Evolutionary conservation across 2,329 filamentous ascomycete genomes (phyloP), one percentile per base, ranked within the genome.

Genomic region (Diaporthe vaccinii): DNA sequence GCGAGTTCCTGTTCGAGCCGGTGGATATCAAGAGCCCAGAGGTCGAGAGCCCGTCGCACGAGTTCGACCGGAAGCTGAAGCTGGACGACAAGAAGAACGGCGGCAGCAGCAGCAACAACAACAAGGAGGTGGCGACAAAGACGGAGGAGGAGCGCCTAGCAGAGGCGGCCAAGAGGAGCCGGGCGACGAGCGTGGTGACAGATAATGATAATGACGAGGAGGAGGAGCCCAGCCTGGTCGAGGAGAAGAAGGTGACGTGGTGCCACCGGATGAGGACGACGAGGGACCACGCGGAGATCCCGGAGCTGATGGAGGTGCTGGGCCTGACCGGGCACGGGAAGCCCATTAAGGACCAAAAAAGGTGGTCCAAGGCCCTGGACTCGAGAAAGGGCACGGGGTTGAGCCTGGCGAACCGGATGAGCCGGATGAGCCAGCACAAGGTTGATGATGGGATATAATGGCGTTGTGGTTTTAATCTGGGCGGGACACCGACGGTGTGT

Each of bases 241-340:
- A 90, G 80, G 86, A 90, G 80, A 93, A 93, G 84, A 86, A 85
- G 73, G 89, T 94, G 39, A 92, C 90, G 1, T 97, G 95, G 94
- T 95, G 93, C 79, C 94, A 96, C 84, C 88, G 94, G 39, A 97
- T 97, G 94, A 88, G 87, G 81, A 94, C 91, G 74, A 96, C 94
- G 17, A 86, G 94, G 67, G 94, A 96, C 78, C 95, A 97, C 81
- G 89, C 90, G 1, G 94, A 95, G 85, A 86, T 96, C 1, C 87
- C 88, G 0, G 92, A 92, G 82, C 79, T 95, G 73, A 90, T 91
- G 84, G 86, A 89, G 78, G 83, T 94, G 17, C 82, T 95, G 61
- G 92, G 92, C 0, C 79, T 93, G 7, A 86, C 89, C 67, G 86
- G 84, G 3, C 80, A 84, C 55, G 84, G 84, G 5, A 77, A 83